Evolutionary conservation across 2,329 filamentous ascomycete species (phyloP).

Genomic region (Diaporthe australafricana): DNA sequence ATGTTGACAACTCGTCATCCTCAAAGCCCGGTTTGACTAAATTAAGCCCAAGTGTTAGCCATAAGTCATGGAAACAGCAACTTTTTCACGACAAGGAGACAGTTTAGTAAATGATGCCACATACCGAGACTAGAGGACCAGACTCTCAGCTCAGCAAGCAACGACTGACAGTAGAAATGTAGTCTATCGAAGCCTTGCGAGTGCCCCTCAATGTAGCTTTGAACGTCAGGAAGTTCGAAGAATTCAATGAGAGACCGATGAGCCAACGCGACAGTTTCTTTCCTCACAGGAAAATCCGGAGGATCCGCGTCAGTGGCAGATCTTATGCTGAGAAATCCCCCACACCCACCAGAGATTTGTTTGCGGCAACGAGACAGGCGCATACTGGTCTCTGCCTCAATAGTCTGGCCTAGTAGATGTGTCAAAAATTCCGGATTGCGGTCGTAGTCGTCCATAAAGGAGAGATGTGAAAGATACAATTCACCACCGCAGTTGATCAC

Average conservation of each 20-base stretch:
- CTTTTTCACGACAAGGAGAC: not conserved
- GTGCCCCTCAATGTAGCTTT: not conserved
- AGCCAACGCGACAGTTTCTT: not conserved
- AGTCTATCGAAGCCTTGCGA: constrained; percentile 2
- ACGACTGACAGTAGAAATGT: not conserved
- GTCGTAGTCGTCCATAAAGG: constrained; percentile 22
- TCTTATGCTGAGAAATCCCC: constrained; percentile 5
- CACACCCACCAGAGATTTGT: not conserved
- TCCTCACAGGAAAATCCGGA: not conserved
- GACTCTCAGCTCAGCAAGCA: not conserved
- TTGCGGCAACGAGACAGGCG: constrained; percentile 21
- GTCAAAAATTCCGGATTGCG: not conserved
- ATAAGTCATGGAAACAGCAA: not conserved
- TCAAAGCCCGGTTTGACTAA: no score
- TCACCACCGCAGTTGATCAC: rapidly evolving
- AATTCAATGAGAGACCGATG: constrained; percentile 25
- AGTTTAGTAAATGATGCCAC: not conserved
- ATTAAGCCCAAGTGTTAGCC: no score
- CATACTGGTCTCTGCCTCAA: not conserved
- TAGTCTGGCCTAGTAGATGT: not conserved
- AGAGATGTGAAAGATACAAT: not conserved
- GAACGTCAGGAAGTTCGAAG: not conserved
- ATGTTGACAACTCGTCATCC: not conserved
- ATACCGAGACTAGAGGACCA: not conserved
- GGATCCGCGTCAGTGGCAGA: not conserved